Base-by-base conservation (phyloP, 2,329 filamentous ascomycete genomes). In the Fusarium palustre region DNA sequence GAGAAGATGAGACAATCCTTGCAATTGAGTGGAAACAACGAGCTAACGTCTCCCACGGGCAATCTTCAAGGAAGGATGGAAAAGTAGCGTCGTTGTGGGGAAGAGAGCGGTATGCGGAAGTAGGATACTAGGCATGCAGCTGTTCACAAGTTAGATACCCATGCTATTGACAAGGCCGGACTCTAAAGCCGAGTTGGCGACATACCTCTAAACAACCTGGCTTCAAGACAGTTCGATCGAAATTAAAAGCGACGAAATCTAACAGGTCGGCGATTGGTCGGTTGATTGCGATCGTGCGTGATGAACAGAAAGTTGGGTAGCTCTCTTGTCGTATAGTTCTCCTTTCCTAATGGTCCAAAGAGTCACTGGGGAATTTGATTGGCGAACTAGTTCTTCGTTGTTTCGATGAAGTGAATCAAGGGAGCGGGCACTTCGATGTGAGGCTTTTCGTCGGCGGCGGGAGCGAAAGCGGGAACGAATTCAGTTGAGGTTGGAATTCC, bases 1-100 rank as follows among this genome's bases (percentile, higher is more conserved):
- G 81, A 83, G 81, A 55, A 20, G 28, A 47, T 82, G 79, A 81
- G 77, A 83, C 67, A 71, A 64, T 69, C 82, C 81, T 82, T 82
- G 79, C 81, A 77, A 79, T 77, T 76, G 77, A 76, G 82, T 83
- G 83, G 86, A 84, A 88, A 84, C 82, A 85, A 87, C 86, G 87
- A 88, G 85, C 81, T 85, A 88, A 88, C 86, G 86, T 87, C 85
- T 88, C 86, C 87, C 84, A 86, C 84, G 76, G 77, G 76, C 77
- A 81, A 80, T 79, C 78, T 79, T 81, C 78, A 81, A 77, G 75
- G 76, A 76, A 77, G 75, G 76, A 76, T 75, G 73, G 75, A 78
- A 78, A 72, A 76, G 77, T 79, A 82, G 79, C 81, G 81, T 79
- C 28, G 80, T 78, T 77, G 80, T 79, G 77, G 79, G 80, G 79